Evolutionary conservation across 768 basidiomycete species (phyloP).

Genomic region (Lyophyllum decastes): DNA sequence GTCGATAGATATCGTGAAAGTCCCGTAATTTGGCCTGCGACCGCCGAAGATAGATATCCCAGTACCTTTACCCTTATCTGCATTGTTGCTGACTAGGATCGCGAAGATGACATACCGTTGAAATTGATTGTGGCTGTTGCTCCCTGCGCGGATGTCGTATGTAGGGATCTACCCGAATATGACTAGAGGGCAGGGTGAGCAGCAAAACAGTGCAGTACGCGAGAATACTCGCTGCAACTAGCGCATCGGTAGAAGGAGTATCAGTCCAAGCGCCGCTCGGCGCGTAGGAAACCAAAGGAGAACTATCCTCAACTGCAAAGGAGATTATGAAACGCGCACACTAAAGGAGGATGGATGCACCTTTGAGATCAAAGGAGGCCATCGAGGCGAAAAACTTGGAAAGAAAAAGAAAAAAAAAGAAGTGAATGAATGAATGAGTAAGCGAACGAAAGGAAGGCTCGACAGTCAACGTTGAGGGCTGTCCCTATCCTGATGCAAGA

Average conservation of each 20-base stretch:
- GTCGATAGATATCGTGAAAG: slow-evolving; percentile 46
- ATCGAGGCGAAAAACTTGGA: slow-evolving; percentile 40
- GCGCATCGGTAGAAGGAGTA: slow-evolving; percentile 38
- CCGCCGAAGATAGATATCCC: slow-evolving; percentile 56
- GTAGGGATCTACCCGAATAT: slow-evolving; percentile 47
- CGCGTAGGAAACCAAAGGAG: slow-evolving; percentile 52
- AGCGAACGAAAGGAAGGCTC: not conserved
- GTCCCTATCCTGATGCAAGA: slow-evolving; percentile 2
- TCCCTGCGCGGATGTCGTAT: slow-evolving; percentile 41
- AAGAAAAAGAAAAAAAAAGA: slow-evolving; percentile 20
- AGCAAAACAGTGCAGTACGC: not conserved
- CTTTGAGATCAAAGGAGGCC: slow-evolving; percentile 46
- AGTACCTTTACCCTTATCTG: slow-evolving; percentile 34
- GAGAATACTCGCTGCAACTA: slow-evolving; percentile 33
- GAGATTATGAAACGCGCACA: not conserved
- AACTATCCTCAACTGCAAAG: slow-evolving; percentile 53
- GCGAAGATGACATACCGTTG: slow-evolving; percentile 36
- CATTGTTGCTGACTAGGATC: not conserved
- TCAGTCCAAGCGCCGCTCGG: slow-evolving; percentile 54
- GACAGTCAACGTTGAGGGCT: not conserved
- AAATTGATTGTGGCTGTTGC: slow-evolving; percentile 53
- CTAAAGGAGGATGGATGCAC: slow-evolving; percentile 21
- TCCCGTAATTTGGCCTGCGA: slow-evolving; percentile 45
- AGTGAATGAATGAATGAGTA: slow-evolving; percentile 12
- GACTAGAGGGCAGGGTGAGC: slow-evolving; percentile 26